Base-by-base conservation (phyloP, 1,284 basidiomycete species). In the Phaffia rhodozyma region DNA sequence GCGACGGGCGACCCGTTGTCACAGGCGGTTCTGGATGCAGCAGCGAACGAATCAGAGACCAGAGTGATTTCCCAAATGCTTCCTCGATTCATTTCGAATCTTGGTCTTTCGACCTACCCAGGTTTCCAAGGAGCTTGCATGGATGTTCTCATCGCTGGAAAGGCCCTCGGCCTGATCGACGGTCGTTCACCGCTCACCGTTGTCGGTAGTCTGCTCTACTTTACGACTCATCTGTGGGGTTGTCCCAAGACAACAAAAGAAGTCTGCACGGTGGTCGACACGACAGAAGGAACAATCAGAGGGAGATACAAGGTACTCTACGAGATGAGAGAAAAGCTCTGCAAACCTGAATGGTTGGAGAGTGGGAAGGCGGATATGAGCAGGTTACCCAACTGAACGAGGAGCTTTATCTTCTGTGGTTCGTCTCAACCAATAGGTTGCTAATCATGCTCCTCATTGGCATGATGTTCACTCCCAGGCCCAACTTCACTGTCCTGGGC, bases 281-380 rank as follows among this genome's bases (percentile, higher is more conserved):
- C 78, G 57, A 75, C 75, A 60, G 78, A 78, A 54, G 74, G 74
- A 65, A 79, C 78, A 38, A 62, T 66, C 56, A 29, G 64, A 23
- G 64, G 32, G 49, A 58, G 64, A 34, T 89, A 89, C 73, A 78
- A 82, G 67, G 72, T 86, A 69, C 87, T 89, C 72, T 86, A 82
- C 70, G 74, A 75, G 13, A 83, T 84, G 55, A 84, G 77, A 75
- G 83, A 86, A 71, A 85, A 83, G 78, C 70, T 90, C 75, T 85
- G 89, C 63, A 87, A 88, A 77, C 78, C 86, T 72, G 83, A 88
- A 70, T 89, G 87, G 87, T 80, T 89, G 67, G 83, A 86, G 64
- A 83, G 85, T 11, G 86, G 86, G 43, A 86, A 83, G 77, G 87
- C 85, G 23, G 80, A 79, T 56, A 70, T 86, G 75, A 80, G 77